A percentile compares a stretch with the other conserved stretches of the same genome.
phyloP scores from a whole-genome alignment of 257 asterid species.

The Gentiana macrophylla region DNA sequence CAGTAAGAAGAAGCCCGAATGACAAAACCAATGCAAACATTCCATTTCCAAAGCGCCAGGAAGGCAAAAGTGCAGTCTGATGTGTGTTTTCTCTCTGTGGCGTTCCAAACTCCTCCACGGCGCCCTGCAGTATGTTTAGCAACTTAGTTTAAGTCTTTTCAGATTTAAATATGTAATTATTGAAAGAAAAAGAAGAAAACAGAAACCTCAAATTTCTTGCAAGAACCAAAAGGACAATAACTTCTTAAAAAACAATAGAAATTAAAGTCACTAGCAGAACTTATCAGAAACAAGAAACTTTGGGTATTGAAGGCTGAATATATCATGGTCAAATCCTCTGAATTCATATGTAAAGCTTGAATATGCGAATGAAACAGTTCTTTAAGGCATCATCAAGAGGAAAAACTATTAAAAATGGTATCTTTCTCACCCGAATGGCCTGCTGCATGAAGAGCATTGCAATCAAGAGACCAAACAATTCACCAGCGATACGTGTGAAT shows the following conservation, averaged over 20 bases:
- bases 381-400: not conserved
- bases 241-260: too few species aligned
- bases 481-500: conserved; percentile 95
- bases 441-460: conserved; percentile 99
- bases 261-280: too few species aligned
- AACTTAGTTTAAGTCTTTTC: not conserved
- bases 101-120: conserved; percentile 83
- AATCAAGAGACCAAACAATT: conserved; percentile 83
- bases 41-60: conserved; percentile 96
- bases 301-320: too few species aligned
- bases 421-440: conserved; percentile 74
- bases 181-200: not conserved
- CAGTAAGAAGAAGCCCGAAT: conserved; percentile 86
- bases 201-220: too few species aligned
- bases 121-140: conserved; percentile 37
- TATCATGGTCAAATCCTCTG: too few species aligned
- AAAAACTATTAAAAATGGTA: conserved; percentile 4
- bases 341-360: too few species aligned
- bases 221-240: too few species aligned
- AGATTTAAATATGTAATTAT: not conserved
- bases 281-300: too few species aligned
- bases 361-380: too few species aligned
- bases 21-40: conserved; percentile 91
- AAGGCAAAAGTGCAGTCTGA: conserved; percentile 44
- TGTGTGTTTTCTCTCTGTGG: conserved; percentile 62